Evolutionary conservation across 2,329 filamentous ascomycete genomes (phyloP).

Genomic region (Incumbomyces lentus): DNA sequence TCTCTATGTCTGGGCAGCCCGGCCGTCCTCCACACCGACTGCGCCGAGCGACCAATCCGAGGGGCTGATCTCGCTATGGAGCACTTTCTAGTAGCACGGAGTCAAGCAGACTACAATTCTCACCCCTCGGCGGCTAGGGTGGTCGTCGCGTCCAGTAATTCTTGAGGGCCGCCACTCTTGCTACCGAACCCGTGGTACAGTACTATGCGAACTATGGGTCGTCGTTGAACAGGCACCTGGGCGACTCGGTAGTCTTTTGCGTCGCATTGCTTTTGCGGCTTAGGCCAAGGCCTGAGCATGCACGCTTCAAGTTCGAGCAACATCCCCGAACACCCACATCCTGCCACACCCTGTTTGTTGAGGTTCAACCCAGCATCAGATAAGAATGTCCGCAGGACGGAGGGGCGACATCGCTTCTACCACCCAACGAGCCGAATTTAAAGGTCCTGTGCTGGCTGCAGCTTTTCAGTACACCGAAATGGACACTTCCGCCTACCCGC

Average conservation of each 20-base stretch:
- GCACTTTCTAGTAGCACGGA: neutral
- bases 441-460: slow-evolving; percentile 24
- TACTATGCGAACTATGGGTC: slow-evolving; percentile 3
- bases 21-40: too few species aligned
- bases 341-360: neutral
- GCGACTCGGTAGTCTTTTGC: neutral
- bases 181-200: neutral
- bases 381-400: slow-evolving; percentile 5
- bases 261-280: neutral
- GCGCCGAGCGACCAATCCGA: neutral
- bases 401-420: neutral
- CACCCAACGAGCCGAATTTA: slow-evolving; percentile 10
- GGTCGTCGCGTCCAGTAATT: too few species aligned
- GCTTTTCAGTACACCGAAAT: slow-evolving; percentile 33
- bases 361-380: neutral
- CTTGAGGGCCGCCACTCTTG: slow-evolving; percentile 2
- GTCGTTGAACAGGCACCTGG: neutral
- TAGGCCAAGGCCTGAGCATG: neutral
- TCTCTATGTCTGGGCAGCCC: too few species aligned
- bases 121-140: neutral
- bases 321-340: neutral
- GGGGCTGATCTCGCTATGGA: neutral
- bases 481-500: slow-evolving; percentile 6
- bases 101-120: neutral
- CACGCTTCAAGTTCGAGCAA: neutral